Conservation (phyloP, 1,284 basidiomycete genomes). For the Cryptococcus floricola region DNA sequence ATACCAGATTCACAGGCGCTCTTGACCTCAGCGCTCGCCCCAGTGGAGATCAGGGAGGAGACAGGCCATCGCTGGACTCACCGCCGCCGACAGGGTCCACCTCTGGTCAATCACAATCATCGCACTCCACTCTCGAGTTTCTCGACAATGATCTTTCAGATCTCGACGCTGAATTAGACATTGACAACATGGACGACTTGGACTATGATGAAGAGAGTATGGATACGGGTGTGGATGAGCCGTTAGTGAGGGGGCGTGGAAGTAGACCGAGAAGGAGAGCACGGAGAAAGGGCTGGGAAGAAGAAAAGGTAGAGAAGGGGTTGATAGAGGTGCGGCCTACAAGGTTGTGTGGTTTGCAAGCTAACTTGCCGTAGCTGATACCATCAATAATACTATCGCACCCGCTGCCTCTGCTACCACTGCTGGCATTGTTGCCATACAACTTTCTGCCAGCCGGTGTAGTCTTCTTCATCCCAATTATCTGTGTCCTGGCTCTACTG, state of each 20-base stretch:
- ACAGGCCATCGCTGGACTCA: neutral
- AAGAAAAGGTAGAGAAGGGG: slow-evolving; percentile 22
- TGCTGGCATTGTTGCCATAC: slow-evolving; percentile 41
- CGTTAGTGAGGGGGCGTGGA: slow-evolving; percentile 13
- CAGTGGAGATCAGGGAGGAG: no score
- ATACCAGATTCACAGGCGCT: no score
- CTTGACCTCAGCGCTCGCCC: no score
- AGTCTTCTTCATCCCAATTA: slow-evolving; percentile 45
- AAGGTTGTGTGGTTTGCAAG: neutral
- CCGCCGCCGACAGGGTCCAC: neutral
- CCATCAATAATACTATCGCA: slow-evolving; percentile 45
- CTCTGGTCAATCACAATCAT: neutral
- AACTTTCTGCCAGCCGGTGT: slow-evolving; percentile 49
- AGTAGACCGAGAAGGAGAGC: slow-evolving; percentile 12
- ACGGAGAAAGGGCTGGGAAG: slow-evolving; percentile 17
- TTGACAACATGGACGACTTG: slow-evolving; percentile 12
- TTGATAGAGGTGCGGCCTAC: slow-evolving; percentile 25
- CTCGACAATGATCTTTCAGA: slow-evolving; percentile 12
- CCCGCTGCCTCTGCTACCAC: slow-evolving; percentile 44
- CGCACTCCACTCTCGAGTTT: neutral
- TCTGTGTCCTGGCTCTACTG: slow-evolving; percentile 37
- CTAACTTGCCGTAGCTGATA: slow-evolving; percentile 33
- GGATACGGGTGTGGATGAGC: slow-evolving; percentile 17
- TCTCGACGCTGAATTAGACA: slow-evolving; percentile 6
- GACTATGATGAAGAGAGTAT: slow-evolving; percentile 23